Conservation (phyloP, 1,284 basidiomycete species). For the Earliella scabrosa region DNA sequence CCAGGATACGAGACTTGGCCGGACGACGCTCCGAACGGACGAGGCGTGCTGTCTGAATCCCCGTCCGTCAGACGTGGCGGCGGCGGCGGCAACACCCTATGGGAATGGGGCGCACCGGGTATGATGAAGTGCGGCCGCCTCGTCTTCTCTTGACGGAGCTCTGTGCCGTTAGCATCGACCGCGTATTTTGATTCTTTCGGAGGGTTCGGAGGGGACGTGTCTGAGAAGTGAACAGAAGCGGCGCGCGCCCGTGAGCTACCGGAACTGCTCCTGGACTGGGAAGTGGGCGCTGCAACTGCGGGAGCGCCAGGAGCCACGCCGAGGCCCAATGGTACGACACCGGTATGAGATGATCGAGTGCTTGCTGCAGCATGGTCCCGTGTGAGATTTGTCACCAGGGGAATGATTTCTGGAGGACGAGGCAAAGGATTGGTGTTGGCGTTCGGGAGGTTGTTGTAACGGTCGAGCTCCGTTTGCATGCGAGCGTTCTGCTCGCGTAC, state of each 20-base stretch:
- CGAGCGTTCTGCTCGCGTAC: conserved; percentile 21
- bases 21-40: neutral
- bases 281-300: neutral
- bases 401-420: conserved; percentile 26
- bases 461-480: conserved; percentile 25
- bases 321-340: neutral
- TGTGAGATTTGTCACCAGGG: conserved; percentile 7
- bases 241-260: conserved; percentile 5
- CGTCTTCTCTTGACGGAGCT: conserved; percentile 22
- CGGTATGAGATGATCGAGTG: neutral
- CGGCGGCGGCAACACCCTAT: conserved; percentile 25
- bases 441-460: conserved; percentile 19
- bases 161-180: conserved; percentile 6
- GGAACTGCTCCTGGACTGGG: conserved; percentile 7
- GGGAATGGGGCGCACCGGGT: conserved; percentile 28
- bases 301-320: neutral
- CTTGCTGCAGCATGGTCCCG: conserved; percentile 8
- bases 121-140: conserved; percentile 26
- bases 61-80: conserved; percentile 14
- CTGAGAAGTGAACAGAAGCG: conserved; percentile 6
- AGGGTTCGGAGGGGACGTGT: neutral
- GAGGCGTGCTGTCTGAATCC: conserved; percentile 15
- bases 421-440: conserved; percentile 22
- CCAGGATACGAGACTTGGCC: neutral
- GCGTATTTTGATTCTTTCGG: conserved; percentile 7